phyloP scores from a whole-genome alignment of 805 yeast genomes.

The Kodamaea kaohsiungensis region DNA sequence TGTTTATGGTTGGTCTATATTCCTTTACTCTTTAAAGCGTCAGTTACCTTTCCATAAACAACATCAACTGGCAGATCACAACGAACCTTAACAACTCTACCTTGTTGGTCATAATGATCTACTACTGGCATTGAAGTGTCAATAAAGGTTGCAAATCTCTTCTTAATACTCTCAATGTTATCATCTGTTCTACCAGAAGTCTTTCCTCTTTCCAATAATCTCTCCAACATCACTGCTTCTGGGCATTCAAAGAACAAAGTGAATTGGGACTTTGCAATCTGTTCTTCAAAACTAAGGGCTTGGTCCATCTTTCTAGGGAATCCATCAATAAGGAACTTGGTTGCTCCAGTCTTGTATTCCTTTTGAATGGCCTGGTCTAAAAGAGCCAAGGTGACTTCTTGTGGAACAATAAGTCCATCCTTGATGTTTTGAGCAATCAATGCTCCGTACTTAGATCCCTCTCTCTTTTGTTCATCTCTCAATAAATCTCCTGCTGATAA shows the following conservation, averaged over 20 bases:
- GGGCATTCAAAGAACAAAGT: conserved; percentile 82
- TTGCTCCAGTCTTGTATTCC: conserved; percentile 47
- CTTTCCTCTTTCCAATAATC: conserved; percentile 88
- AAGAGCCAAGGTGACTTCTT: conserved; percentile 82
- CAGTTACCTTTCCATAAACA: conserved; percentile 70
- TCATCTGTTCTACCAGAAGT: conserved; percentile 95
- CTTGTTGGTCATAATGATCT: conserved; percentile 71
- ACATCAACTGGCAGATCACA: conserved; percentile 81
- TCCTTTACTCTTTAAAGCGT: conserved; percentile 52
- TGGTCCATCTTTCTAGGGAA: conserved; percentile 99
- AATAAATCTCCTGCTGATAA: conserved; percentile 95
- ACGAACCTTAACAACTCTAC: conserved; percentile 71
- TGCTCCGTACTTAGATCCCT: conserved; percentile 81
- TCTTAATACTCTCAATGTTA: conserved; percentile 84
- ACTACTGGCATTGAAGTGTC: conserved; percentile 95
- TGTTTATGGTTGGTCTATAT: conserved; percentile 15
- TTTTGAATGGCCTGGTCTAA: conserved; percentile 76
- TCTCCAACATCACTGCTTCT: conserved; percentile 75
- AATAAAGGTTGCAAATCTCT: conserved; percentile 82
- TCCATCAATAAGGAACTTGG: conserved; percentile 85
- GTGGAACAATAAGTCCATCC: conserved; percentile 93
- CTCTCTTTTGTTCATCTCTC: conserved; percentile 86
- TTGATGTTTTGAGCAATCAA: conserved; percentile 80
- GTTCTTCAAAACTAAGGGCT: conserved; percentile 87
- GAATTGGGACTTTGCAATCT: conserved; percentile 67